Conservation (phyloP, 176 grass and related monocot genomes). For the bread wheat (Triticum aestivum) region IWGSC_CS_RefSeq_v2.1 NC_057795.1:570107641-570108140, state of each 20-base stretch:
- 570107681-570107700: not conserved
- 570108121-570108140: no score
- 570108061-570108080: not conserved
- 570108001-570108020: no score
- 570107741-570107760: not conserved
- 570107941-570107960: conserved; percentile 33
- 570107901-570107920: conserved; percentile 32
- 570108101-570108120: not conserved
- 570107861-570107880: conserved; percentile 26
- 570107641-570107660: not conserved
- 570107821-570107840: conserved; percentile 45
- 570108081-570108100: not conserved
- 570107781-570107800: not conserved
- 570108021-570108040: not conserved
- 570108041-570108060: no score
- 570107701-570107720: not conserved
- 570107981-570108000: conserved; percentile 42
- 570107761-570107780: not conserved
- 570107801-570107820: conserved; percentile 34
- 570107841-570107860: not conserved
- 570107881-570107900: conserved; percentile 27
- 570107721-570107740: not conserved
- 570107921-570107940: conserved; percentile 27
- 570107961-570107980: conserved; percentile 35
- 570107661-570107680: not conserved